Conservation (phyloP, 1,139 yeast genomes). For the Geotrichum candidum region DNA sequence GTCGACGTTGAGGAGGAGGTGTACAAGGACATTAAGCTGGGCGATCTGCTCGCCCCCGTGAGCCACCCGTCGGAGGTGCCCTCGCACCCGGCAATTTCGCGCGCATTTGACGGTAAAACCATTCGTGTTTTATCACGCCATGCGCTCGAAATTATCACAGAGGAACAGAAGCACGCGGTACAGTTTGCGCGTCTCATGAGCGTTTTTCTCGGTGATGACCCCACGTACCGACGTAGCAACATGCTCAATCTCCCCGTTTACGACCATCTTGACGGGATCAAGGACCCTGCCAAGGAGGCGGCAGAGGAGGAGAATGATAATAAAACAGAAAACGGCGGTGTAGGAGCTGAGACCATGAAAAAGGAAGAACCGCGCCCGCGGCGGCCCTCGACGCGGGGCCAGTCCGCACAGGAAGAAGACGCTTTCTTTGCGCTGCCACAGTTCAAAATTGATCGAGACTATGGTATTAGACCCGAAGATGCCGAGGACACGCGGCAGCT, state of each 20-base stretch:
- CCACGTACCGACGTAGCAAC: conserved; percentile 53
- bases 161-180: conserved; percentile 70
- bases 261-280: conserved; percentile 49
- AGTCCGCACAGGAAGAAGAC: conserved; percentile 32
- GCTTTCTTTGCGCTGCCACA: conserved; percentile 63
- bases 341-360: background rate
- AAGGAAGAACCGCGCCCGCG: conserved; percentile 9
- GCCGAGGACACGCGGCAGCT: conserved; percentile 63
- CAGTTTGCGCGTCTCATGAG: conserved; percentile 66
- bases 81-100: conserved; percentile 61
- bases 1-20: conserved; percentile 26
- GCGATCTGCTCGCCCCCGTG: conserved; percentile 74
- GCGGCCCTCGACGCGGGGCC: background rate
- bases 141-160: conserved; percentile 68
- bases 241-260: conserved; percentile 62
- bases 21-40: conserved; percentile 41
- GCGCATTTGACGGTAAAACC: conserved; percentile 53
- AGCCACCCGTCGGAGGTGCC: conserved; percentile 75
- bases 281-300: conserved; percentile 6
- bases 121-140: conserved; percentile 57
- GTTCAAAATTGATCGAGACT: conserved; percentile 41
- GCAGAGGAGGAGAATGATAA: conserved; percentile 28
- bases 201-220: conserved; percentile 81
- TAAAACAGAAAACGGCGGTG: background rate
- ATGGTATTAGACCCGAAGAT: conserved; percentile 44